These are phyloP conservation scores for Trichoderma citrinoviride DNA, from an alignment of 2,329 filamentous ascomycete genomes.

Conservation along the genomic window DNA sequence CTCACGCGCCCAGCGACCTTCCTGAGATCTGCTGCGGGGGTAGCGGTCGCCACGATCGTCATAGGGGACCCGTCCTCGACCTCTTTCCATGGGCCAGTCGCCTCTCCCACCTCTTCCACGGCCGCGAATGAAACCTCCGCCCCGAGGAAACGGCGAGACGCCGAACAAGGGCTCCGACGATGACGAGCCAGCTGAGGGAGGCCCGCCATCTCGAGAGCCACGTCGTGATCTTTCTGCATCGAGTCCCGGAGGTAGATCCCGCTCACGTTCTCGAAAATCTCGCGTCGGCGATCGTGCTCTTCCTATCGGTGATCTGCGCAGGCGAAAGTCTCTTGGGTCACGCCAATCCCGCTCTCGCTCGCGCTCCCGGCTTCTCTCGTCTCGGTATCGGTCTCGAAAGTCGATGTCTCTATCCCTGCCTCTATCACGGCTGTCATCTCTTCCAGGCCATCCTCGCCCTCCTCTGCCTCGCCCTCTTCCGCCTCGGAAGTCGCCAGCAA, in stretches of 20 bases:
- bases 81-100: slow-evolving; percentile 45
- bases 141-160: slow-evolving; percentile 49
- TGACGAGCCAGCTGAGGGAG: slow-evolving; percentile 67
- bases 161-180: slow-evolving; percentile 65
- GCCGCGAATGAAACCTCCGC: slow-evolving; percentile 55
- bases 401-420: slow-evolving; percentile 60
- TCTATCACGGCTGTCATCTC: slow-evolving; percentile 62
- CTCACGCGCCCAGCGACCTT: slow-evolving; percentile 58
- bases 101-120: slow-evolving; percentile 48
- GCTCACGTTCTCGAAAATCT: slow-evolving; percentile 60
- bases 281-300: slow-evolving; percentile 65
- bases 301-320: slow-evolving; percentile 57
- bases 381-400: slow-evolving; percentile 58
- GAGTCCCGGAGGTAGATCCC: slow-evolving; percentile 58
- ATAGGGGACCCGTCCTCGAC: slow-evolving; percentile 56
- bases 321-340: slow-evolving; percentile 39
- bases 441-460: slow-evolving; percentile 53
- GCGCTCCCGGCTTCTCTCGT: slow-evolving; percentile 59
- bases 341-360: slow-evolving; percentile 51
- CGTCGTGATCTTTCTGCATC: slow-evolving; percentile 66
- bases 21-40: slow-evolving; percentile 63
- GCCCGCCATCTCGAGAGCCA: slow-evolving; percentile 67
- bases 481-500: slow-evolving; percentile 61
- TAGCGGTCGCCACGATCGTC: slow-evolving; percentile 62
- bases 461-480: slow-evolving; percentile 53